phyloP scores from a whole-genome alignment of 2,329 filamentous ascomycete species.

The Ceratocystis cacaofunesta region DNA sequence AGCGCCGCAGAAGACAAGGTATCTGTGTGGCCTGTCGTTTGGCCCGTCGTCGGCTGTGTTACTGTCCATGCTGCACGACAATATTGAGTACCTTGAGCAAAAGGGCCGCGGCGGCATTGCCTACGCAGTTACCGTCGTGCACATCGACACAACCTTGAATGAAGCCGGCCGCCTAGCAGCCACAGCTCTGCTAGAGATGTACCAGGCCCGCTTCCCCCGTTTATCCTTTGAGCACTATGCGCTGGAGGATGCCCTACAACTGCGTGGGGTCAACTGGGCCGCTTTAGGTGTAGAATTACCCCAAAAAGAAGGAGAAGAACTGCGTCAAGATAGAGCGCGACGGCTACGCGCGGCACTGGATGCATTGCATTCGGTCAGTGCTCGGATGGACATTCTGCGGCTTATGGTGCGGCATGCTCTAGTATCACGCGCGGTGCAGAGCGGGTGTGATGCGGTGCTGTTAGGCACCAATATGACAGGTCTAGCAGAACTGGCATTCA shows the following conservation, averaged over 20 bases:
- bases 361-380: constrained; percentile 56
- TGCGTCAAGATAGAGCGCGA: constrained; percentile 24
- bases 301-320: constrained; percentile 38
- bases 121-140: constrained; percentile 51
- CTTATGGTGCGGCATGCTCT: constrained; percentile 61
- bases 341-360: constrained; percentile 41
- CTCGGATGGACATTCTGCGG: constrained; percentile 56
- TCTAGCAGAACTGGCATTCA: constrained; percentile 70
- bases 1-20: constrained; percentile 24
- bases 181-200: constrained; percentile 35
- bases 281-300: constrained; percentile 28
- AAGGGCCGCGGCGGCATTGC: constrained; percentile 45
- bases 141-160: constrained; percentile 34
- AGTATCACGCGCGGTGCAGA: constrained; percentile 44
- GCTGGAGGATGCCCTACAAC: constrained; percentile 46
- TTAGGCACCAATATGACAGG: constrained; percentile 78
- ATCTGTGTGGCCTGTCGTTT: constrained; percentile 69
- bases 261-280: constrained; percentile 40
- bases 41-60: constrained; percentile 68
- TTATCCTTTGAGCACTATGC: constrained; percentile 48
- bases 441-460: constrained; percentile 54
- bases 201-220: constrained; percentile 48
- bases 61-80: constrained; percentile 58
- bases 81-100: constrained; percentile 48
- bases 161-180: constrained; percentile 23